phyloP scores from a whole-genome alignment of 768 basidiomycete species.

The Russula virescens region DNA sequence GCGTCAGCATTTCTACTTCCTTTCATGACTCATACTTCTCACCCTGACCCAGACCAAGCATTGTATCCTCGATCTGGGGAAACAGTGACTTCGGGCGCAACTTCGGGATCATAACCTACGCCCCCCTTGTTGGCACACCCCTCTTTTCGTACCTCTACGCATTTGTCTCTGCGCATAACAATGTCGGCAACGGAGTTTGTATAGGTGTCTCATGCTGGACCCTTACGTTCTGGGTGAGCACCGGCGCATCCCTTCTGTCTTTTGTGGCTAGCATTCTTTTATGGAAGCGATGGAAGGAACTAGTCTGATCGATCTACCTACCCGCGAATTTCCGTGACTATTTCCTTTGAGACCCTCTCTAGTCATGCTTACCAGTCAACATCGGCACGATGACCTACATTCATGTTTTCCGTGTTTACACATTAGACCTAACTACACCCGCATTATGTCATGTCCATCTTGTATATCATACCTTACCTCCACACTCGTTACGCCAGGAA shows the following conservation, averaged over 20 bases:
- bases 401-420: not conserved
- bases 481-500: not conserved
- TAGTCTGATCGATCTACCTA: slow-evolving; percentile 35
- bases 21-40: slow-evolving; percentile 5
- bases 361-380: not conserved
- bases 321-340: not conserved
- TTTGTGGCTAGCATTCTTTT: slow-evolving; percentile 39
- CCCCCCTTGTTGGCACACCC: slow-evolving; percentile 70
- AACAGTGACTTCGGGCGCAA: slow-evolving; percentile 64
- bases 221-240: slow-evolving; percentile 54
- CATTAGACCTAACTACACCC: not conserved
- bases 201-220: slow-evolving; percentile 58
- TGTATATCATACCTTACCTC: not conserved
- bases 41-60: slow-evolving; percentile 47
- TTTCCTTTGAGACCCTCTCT: not conserved
- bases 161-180: slow-evolving; percentile 47
- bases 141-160: slow-evolving; percentile 78
- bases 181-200: slow-evolving; percentile 45
- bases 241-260: slow-evolving; percentile 40
- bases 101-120: slow-evolving; percentile 68
- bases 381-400: no score
- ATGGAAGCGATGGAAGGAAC: slow-evolving; percentile 60
- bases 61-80: slow-evolving; percentile 71
- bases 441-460: not conserved
- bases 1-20: slow-evolving; percentile 29